A percentile compares a stretch with the other conserved stretches of the same genome.
These are phyloP conservation scores for Apiospora phragmitis DNA, from an alignment of 2,329 filamentous ascomycete genomes.

Conservation along the genomic window DNA sequence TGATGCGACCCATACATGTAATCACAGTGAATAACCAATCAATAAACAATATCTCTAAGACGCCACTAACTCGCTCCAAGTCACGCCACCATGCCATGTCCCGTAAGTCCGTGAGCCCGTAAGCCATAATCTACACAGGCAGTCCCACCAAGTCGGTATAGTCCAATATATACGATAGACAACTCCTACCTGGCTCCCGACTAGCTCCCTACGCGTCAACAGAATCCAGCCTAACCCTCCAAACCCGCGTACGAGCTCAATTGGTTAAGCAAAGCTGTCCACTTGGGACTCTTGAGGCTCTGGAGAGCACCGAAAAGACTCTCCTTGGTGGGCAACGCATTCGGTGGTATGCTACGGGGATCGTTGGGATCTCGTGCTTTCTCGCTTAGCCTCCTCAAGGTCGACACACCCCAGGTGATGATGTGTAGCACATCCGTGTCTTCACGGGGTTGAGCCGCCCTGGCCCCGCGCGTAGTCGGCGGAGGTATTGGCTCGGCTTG, in stretches of 20 bases:
- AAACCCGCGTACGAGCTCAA: conserved; percentile 61
- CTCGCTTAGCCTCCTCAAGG: conserved; percentile 68
- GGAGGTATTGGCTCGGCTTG: conserved; percentile 55
- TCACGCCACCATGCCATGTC: conserved; percentile 4
- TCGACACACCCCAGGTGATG: conserved; percentile 65
- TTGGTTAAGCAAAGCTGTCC: conserved; percentile 67
- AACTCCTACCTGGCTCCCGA: not conserved
- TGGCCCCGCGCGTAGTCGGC: conserved; percentile 30
- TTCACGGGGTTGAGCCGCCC: conserved; percentile 36
- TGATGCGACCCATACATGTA: not conserved
- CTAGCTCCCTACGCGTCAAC: not conserved
- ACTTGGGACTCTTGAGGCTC: conserved; percentile 58
- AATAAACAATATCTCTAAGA: conserved; percentile 5
- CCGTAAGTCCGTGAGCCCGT: conserved; percentile 11
- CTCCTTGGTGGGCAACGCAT: conserved; percentile 66
- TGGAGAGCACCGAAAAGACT: conserved; percentile 67
- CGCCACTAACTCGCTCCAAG: conserved; percentile 10
- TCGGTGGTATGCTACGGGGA: conserved; percentile 54
- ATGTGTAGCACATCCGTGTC: conserved; percentile 62
- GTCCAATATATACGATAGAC: conserved; percentile 9
- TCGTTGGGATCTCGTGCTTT: conserved; percentile 63
- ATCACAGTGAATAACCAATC: conserved; percentile 6
- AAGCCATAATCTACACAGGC: conserved; percentile 11
- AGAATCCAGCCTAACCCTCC: conserved; percentile 18
- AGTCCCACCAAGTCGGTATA: not conserved